phyloP scores from a whole-genome alignment of 2,329 filamentous ascomycete species.

The Trichophyton rubrum region DNA sequence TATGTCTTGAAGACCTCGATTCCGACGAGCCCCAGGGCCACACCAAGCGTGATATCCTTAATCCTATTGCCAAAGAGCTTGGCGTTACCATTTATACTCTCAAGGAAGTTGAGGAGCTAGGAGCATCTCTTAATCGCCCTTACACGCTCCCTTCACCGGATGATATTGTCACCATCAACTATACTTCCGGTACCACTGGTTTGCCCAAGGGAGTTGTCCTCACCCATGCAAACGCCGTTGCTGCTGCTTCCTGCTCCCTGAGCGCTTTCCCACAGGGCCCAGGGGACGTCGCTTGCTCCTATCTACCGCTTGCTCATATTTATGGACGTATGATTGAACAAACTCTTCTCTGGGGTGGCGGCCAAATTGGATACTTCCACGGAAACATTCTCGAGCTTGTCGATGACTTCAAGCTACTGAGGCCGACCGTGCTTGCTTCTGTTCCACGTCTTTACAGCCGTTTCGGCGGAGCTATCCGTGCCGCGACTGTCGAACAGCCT shows the following conservation, averaged over 20 bases:
- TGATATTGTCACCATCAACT: slow-evolving; percentile 66
- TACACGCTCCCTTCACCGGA: slow-evolving; percentile 59
- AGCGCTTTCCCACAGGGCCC: slow-evolving; percentile 40
- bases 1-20: slow-evolving; percentile 74
- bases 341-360: slow-evolving; percentile 56
- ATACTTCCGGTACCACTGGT: slow-evolving; percentile 53
- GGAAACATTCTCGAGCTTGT: slow-evolving; percentile 76
- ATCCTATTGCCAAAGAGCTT: slow-evolving; percentile 57
- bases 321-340: slow-evolving; percentile 80
- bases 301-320: slow-evolving; percentile 88
- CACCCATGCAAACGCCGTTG: slow-evolving; percentile 68
- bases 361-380: slow-evolving; percentile 80
- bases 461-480: slow-evolving; percentile 71
- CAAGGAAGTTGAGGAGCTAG: slow-evolving; percentile 67
- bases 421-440: slow-evolving; percentile 71
- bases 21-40: slow-evolving; percentile 62
- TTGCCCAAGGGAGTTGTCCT: slow-evolving; percentile 55
- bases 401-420: slow-evolving; percentile 80
- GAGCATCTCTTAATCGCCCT: slow-evolving; percentile 54
- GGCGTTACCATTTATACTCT: slow-evolving; percentile 73
- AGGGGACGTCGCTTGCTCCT: slow-evolving; percentile 63
- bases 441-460: slow-evolving; percentile 88
- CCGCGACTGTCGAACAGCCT: slow-evolving; percentile 62
- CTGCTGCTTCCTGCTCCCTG: slow-evolving; percentile 53
- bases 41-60: slow-evolving; percentile 68